A percentile compares a stretch with the other conserved stretches of the same genome.
Evolutionary conservation across 805 yeast species (phyloP).

Genomic region (Nematodospora valgi): DNA sequence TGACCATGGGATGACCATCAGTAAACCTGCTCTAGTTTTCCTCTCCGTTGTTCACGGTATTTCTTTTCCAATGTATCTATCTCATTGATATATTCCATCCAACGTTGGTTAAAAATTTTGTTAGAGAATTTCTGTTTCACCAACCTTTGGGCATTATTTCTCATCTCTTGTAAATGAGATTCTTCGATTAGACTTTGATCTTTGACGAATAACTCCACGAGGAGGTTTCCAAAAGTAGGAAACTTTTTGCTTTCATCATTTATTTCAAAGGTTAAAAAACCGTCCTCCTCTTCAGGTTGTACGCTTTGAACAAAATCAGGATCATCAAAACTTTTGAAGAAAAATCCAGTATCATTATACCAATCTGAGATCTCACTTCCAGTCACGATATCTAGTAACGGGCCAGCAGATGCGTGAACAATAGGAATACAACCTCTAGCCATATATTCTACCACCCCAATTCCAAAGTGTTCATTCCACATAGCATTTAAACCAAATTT

Average conservation of each 20-base stretch:
- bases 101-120: slow-evolving; percentile 47
- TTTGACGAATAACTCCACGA: slow-evolving; percentile 38
- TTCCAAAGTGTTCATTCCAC: slow-evolving; percentile 99
- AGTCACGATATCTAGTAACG: slow-evolving; percentile 80
- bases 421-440: slow-evolving; percentile 84
- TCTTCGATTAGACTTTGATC: slow-evolving; percentile 21
- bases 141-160: slow-evolving; percentile 44
- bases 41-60: slow-evolving; percentile 26
- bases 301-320: too few relatives aligned
- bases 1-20: too few relatives aligned
- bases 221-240: slow-evolving; percentile 41
- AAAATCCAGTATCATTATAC: slow-evolving; percentile 65
- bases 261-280: slow-evolving; percentile 4
- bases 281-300: slow-evolving; percentile 6
- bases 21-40: slow-evolving; percentile 26
- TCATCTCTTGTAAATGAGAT: slow-evolving; percentile 35
- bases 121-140: slow-evolving; percentile 60
- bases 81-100: slow-evolving; percentile 38
- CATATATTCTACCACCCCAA: slow-evolving; percentile 91
- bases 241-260: background rate
- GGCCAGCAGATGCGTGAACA: slow-evolving; percentile 96
- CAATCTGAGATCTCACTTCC: slow-evolving; percentile 13
- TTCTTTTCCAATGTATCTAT: slow-evolving; percentile 20
- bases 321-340: slow-evolving; percentile 67
- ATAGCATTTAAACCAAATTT: slow-evolving; percentile 87